These are phyloP conservation scores for Jatropha multifida DNA, from an alignment of 441 rosid species.

Conservation along the genomic window DNA sequence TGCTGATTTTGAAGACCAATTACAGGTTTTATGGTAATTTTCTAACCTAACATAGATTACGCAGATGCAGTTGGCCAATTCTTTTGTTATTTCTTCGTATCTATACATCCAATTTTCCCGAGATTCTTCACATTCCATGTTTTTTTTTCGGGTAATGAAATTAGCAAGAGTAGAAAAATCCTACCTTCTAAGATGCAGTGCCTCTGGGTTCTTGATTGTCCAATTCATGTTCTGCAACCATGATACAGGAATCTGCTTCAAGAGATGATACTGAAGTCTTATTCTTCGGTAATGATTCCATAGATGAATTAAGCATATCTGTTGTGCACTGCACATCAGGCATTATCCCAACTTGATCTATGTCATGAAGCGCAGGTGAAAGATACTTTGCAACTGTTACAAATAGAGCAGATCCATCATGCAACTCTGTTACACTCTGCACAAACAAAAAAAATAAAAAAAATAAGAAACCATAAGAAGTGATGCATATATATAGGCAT, in stretches of 20 bases:
- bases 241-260: slow-evolving; percentile 82
- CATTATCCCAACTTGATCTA: slow-evolving; percentile 66
- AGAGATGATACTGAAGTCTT: slow-evolving; percentile 52
- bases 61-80: too few species aligned
- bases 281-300: slow-evolving; percentile 40
- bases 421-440: slow-evolving; percentile 82
- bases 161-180: slow-evolving; percentile 2
- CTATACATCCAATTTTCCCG: too few species aligned
- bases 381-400: slow-evolving; percentile 88
- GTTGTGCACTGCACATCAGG: slow-evolving; percentile 75
- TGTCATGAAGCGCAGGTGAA: slow-evolving; percentile 72
- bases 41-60: not conserved
- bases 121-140: slow-evolving; percentile 11
- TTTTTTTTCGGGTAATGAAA: not conserved
- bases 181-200: slow-evolving; percentile 55
- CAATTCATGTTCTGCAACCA: slow-evolving; percentile 90
- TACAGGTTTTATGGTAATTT: not conserved
- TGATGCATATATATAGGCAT: not conserved
- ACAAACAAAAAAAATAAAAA: not conserved
- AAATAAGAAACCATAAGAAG: not conserved
- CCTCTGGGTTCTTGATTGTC: slow-evolving; percentile 60
- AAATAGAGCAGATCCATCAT: slow-evolving; percentile 85
- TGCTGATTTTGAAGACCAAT: too few species aligned
- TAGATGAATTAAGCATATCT: slow-evolving; percentile 49
- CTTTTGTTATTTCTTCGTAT: too few species aligned